These are phyloP conservation scores for Remersonia thermophila DNA, from an alignment of 2,329 filamentous ascomycete genomes.

Conservation along the genomic window DNA sequence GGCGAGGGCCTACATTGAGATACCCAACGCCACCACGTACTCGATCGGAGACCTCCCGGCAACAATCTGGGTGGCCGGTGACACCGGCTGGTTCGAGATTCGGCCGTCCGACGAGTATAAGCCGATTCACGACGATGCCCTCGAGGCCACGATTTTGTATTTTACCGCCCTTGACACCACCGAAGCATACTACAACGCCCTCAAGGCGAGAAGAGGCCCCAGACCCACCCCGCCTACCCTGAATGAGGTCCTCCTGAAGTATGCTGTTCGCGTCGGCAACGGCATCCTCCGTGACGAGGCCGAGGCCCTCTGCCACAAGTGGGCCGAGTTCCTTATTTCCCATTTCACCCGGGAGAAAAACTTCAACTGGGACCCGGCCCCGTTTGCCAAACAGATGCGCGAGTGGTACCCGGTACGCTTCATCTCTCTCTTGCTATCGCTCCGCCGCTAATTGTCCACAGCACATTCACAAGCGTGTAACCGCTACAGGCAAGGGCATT, in stretches of 20 bases:
- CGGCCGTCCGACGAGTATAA: slow-evolving; percentile 45
- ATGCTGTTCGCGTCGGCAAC: slow-evolving; percentile 39
- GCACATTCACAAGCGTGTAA: slow-evolving; percentile 9
- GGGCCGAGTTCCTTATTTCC: slow-evolving; percentile 39
- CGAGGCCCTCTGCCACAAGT: slow-evolving; percentile 31
- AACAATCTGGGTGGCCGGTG: slow-evolving; percentile 51
- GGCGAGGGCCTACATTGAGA: slow-evolving; percentile 35
- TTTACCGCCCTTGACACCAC: slow-evolving; percentile 51
- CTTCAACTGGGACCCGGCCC: slow-evolving; percentile 32
- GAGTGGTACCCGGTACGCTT: slow-evolving; percentile 28
- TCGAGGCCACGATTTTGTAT: slow-evolving; percentile 50
- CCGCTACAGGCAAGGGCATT: slow-evolving; percentile 7
- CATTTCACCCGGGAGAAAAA: slow-evolving; percentile 34
- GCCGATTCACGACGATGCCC: slow-evolving; percentile 45
- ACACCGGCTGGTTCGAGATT: slow-evolving; percentile 58
- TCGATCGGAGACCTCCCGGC: slow-evolving; percentile 43
- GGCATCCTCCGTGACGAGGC: slow-evolving; percentile 40
- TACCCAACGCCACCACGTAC: slow-evolving; percentile 36
- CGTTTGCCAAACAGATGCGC: slow-evolving; percentile 38
- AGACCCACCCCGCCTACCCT: slow-evolving; percentile 18
- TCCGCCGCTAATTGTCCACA: background rate
- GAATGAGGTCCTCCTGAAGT: slow-evolving; percentile 29
- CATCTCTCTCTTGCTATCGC: background rate
- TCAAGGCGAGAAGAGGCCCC: slow-evolving; percentile 22
- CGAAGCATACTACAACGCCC: slow-evolving; percentile 22